phyloP scores from a whole-genome alignment of 768 basidiomycete genomes.

The Exsudoporus frostii region DNA sequence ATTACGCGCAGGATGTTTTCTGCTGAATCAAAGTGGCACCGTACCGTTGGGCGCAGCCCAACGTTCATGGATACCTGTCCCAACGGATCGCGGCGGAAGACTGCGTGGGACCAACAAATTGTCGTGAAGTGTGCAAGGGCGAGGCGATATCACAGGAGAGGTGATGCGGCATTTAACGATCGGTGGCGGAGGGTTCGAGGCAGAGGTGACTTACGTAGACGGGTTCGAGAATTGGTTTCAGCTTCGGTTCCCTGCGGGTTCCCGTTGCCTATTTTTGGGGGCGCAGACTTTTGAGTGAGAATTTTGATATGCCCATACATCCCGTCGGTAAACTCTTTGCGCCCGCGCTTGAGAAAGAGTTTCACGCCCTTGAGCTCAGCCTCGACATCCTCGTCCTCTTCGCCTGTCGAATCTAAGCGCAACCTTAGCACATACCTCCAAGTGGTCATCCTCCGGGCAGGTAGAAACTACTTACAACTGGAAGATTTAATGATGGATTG shows the following conservation, averaged over 20 bases:
- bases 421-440: conserved; percentile 1
- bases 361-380: conserved; percentile 60
- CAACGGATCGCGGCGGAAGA: conserved; percentile 68
- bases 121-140: neutral
- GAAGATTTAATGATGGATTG: conserved; percentile 8
- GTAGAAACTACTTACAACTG: conserved; percentile 15
- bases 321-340: conserved; percentile 53
- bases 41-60: conserved; percentile 49
- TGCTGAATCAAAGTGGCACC: conserved; percentile 54
- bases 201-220: conserved; percentile 31
- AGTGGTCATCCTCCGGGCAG: neutral
- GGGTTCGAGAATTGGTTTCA: conserved; percentile 19
- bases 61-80: conserved; percentile 71
- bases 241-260: conserved; percentile 3
- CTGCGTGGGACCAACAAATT: conserved; percentile 29
- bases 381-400: conserved; percentile 58
- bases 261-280: neutral
- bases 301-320: conserved; percentile 62
- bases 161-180: conserved; percentile 15
- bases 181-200: conserved; percentile 19
- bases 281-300: conserved; percentile 36
- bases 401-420: conserved; percentile 46
- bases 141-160: neutral
- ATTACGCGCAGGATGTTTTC: conserved; percentile 56
- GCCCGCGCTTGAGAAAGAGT: conserved; percentile 41